A percentile compares a stretch with the other conserved stretches of the same genome.
These are phyloP conservation scores for Leccinum huronense DNA, from an alignment of 1,284 basidiomycete genomes.

Conservation along the genomic window DNA sequence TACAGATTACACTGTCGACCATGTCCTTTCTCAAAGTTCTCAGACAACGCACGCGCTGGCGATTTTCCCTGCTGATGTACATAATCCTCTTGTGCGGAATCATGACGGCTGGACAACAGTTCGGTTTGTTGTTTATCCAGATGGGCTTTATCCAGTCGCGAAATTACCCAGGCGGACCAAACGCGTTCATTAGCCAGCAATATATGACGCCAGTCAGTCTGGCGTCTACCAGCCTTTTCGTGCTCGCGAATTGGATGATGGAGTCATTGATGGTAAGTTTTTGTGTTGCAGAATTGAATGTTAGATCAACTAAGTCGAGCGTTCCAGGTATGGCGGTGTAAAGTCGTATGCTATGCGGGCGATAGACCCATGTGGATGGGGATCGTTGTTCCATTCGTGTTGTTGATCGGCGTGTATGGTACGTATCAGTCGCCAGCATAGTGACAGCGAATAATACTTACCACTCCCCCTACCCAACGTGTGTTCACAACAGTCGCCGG, in stretches of 20 bases:
- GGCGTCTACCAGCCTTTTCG: slow-evolving; percentile 13
- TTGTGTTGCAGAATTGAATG: background rate
- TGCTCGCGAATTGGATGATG: slow-evolving; percentile 29
- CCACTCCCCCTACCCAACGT: background rate
- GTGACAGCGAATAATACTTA: slow-evolving; percentile 5
- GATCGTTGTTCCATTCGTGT: slow-evolving; percentile 13
- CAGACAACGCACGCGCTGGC: slow-evolving; percentile 12
- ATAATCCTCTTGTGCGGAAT: slow-evolving; percentile 18
- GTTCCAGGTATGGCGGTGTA: slow-evolving; percentile 29
- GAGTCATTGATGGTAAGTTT: slow-evolving; percentile 27
- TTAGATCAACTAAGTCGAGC: background rate
- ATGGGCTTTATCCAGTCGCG: slow-evolving; percentile 18
- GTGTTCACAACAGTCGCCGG: slow-evolving; percentile 15
- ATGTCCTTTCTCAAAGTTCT: slow-evolving; percentile 26
- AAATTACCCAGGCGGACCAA: slow-evolving; percentile 26
- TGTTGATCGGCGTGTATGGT: slow-evolving; percentile 20
- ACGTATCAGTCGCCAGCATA: background rate
- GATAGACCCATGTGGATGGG: slow-evolving; percentile 15
- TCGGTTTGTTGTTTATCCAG: slow-evolving; percentile 20
- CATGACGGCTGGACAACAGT: slow-evolving; percentile 21
- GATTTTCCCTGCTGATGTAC: slow-evolving; percentile 17
- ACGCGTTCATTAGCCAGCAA: slow-evolving; percentile 15
- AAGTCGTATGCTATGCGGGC: slow-evolving; percentile 21
- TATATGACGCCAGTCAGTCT: slow-evolving; percentile 13
- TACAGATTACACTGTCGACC: slow-evolving; percentile 25